Percentiles rank a stretch among this genome's conserved stretches.
These are phyloP conservation scores for Cordyceps cateniannulata DNA, from an alignment of 2,329 filamentous ascomycete species.

Conservation along the genomic window DNA sequence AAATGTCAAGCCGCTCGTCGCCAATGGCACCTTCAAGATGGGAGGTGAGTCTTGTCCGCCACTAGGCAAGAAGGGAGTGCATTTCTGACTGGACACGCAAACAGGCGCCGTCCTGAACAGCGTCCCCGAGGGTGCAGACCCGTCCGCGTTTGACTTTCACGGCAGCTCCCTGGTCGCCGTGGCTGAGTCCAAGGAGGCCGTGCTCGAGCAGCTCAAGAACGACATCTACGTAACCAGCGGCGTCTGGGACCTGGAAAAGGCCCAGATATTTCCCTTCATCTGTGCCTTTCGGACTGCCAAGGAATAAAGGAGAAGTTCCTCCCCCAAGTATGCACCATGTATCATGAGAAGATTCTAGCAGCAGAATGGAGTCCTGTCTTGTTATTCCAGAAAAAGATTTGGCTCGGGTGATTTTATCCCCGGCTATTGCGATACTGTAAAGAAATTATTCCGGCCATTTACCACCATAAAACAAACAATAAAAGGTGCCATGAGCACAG, in stretches of 20 bases:
- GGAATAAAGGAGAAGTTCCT: neutral
- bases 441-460: neutral
- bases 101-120: constrained; percentile 63
- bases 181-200: constrained; percentile 63
- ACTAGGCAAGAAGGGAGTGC: neutral
- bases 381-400: neutral
- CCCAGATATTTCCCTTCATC: constrained; percentile 45
- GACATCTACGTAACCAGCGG: constrained; percentile 67
- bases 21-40: constrained; percentile 53
- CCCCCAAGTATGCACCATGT: neutral
- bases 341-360: neutral
- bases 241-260: constrained; percentile 75
- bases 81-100: neutral
- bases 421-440: neutral
- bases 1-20: constrained; percentile 43
- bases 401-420: neutral
- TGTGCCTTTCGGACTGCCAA: constrained; percentile 33
- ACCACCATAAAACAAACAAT: neutral
- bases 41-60: constrained; percentile 43
- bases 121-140: constrained; percentile 55
- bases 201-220: constrained; percentile 56
- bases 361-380: neutral
- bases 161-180: constrained; percentile 65
- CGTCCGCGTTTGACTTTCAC: constrained; percentile 58
- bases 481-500: neutral